Evolutionary conservation across 345 rosid species (phyloP), one percentile per base, ranked within the genome.

Genomic region (Pugionium cornutum): DNA sequence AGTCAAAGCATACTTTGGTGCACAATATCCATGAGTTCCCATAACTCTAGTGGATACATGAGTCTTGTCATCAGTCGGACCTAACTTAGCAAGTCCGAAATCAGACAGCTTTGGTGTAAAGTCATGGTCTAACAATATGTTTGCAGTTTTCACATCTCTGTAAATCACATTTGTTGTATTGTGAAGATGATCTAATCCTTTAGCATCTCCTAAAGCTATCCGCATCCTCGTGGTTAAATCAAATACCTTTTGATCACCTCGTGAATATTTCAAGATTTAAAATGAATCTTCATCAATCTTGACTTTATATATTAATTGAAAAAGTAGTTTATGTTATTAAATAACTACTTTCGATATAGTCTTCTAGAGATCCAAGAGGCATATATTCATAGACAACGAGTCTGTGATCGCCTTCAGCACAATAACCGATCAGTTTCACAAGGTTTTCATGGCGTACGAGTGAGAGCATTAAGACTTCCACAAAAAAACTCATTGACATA

Each of bases 381-480:
- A 88, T 77, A 59, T 82, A 84, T 18, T 88, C 86, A 9, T 86
- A 84, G 32, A 91, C 91, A 18, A 91, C 82, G 66, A 88, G 83
- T 27, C 96, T 86, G 47, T 88, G 97, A 10, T 79, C 82, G 5
- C 82, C 91, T 45, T 91, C 91, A 25, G 89, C 88, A 9, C 88
- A 86, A 68, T 79, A 91, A 9, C 96, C 97, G 4, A 84, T 74
- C 78, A 91, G 37, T 28, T 29, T 81, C 62, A 91, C 87, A 7
- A 91, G 88, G 74, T 88, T 84, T 45, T 80, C 82, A 53, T 91
- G 96, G 50, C 78, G 79, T 76, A 83, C 25, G 63, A 76, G 81
- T 31, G 91, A 84, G 47, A 91, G 94, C 96, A 88, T 91, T 46
- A 88, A 83, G 67, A 88, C 91, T 78, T 91, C 96, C 44, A 85